Evolutionary conservation across 176 grass and related monocot genomes (phyloP), one percentile per base, ranked within the genome.

Genomic region (Phragmites australis): DNA sequence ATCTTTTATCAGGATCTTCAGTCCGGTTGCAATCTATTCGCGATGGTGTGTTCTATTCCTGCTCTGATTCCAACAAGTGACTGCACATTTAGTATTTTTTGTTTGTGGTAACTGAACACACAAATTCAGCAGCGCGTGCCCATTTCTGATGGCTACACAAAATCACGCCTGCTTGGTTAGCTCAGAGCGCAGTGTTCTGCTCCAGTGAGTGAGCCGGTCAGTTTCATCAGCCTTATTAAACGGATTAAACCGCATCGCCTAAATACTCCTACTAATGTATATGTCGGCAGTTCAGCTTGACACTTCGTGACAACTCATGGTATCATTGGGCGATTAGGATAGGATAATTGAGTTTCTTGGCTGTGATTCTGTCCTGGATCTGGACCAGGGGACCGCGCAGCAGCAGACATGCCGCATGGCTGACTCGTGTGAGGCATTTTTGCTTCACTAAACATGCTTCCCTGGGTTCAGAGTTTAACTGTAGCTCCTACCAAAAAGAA

Each of bases 231-330:
- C 54, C 31, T 52, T 15, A 26, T 76, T 52, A 26, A 2, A n/a
- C 12, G 4, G 18, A 15, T 6, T 6, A 60, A 70, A 26, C 65
- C 65, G 41, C 73, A 22, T 56, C 76, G 49, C 84, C 68, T 53
- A 64, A 15, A 21, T 11, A 29, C 34, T 8, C 32, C 23, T 15
- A 26, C 27, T n/a, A n/a, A n/a, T n/a, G n/a, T n/a, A n/a, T 26
- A 54, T 52, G 14, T 82, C 78, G 65, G 65, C 39, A 29, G 46
- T 70, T 87, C 62, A 75, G 85, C 62, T 3, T 68, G 56, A 53
- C 54, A 55, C 69, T 21, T 61, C 78, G 44, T 82, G 79, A 70
- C 85, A 77, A 11, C 64, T 87, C 85, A 63, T 48, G 19, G 47
- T 27, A 32, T 64, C 56, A 83, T 48, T 72, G 51, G 30, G 7